phyloP scores from a whole-genome alignment of 1,284 basidiomycete genomes.

The Malassezia cuniculi region DNA sequence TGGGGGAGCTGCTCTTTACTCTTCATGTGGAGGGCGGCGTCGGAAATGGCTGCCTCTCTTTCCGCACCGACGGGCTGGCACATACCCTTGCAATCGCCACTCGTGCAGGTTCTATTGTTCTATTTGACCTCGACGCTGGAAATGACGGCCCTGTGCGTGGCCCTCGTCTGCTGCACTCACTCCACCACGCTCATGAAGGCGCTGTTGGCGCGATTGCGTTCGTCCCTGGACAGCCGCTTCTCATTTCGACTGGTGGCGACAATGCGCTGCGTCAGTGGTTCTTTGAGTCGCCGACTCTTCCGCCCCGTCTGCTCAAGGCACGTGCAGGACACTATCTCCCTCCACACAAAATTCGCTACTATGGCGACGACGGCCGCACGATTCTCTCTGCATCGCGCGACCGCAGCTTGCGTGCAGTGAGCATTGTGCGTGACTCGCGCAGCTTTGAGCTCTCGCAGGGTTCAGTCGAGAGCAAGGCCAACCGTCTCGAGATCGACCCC shows the following conservation, averaged over 20 bases:
- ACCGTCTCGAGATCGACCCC: slow-evolving; percentile 63
- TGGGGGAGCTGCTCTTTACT: slow-evolving; percentile 64
- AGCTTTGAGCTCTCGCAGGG: slow-evolving; percentile 85
- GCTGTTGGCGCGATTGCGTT: slow-evolving; percentile 34
- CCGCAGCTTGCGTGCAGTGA: slow-evolving; percentile 73
- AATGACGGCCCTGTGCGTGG: background rate
- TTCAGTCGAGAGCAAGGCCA: slow-evolving; percentile 61
- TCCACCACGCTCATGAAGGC: slow-evolving; percentile 38
- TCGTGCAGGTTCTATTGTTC: slow-evolving; percentile 31
- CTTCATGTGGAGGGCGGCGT: slow-evolving; percentile 57
- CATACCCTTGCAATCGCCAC: slow-evolving; percentile 38
- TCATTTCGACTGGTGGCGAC: slow-evolving; percentile 33
- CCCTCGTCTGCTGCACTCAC: slow-evolving; percentile 31
- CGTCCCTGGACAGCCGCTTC: slow-evolving; percentile 28
- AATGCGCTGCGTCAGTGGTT: slow-evolving; percentile 64
- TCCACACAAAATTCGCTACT: slow-evolving; percentile 82
- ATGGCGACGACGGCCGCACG: slow-evolving; percentile 90
- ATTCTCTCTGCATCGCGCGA: slow-evolving; percentile 56
- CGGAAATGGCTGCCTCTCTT: slow-evolving; percentile 58
- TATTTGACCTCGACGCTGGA: slow-evolving; percentile 37
- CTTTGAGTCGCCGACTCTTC: slow-evolving; percentile 62
- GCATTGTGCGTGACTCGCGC: slow-evolving; percentile 56
- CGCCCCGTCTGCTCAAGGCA: slow-evolving; percentile 67
- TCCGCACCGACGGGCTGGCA: slow-evolving; percentile 63
- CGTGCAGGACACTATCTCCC: slow-evolving; percentile 83